Evolutionary conservation across 768 basidiomycete species (phyloP), one percentile per base, ranked within the genome.

Genomic region (Kwoniella bestiolae): DNA sequence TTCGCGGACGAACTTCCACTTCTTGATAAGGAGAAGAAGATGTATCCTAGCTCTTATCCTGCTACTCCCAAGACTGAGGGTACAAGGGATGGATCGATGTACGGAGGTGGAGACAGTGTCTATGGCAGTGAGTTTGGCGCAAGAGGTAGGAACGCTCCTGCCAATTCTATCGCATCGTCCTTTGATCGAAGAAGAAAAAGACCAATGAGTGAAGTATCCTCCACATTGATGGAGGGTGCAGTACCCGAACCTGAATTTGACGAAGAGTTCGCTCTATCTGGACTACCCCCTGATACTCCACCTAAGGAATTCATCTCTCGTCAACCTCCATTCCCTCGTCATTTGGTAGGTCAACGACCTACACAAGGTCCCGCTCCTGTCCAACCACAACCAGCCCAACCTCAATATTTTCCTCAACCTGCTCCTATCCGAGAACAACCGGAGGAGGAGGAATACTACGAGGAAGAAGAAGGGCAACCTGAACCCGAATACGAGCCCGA

Each of bases 1-100:
- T 56, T 83, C 16, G 61, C 79, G 3, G 80, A 79, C 6, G 80
- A 82, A 2, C 26, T 74, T 55, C 29, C 66, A 56, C 50, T 63
- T 41, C 21, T 66, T 2, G 21, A n/a, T 3, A 35, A 45, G 23
- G 38, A 59, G 23, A 49, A 45, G 29, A 51, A 44, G 5, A 18
- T 23, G 28, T 47, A 65, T 25, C 63, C 35, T 41, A 26, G 47
- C 26, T 58, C 63, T 14, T 47, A 62, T 23, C 38, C 21, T 11
- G 32, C 57, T 6, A 65, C 67, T 2, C 56, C 63, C 4, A 31
- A 26, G 12, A 28, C 44, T 25, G 32, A 59, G 25, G 44, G 38
- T 6, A 61, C 59, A 0, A 60, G 34, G 32, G 68, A 73, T 25
- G 72, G 73, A 5, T 75, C 74, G 44, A 65, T 69, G 57, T 76